Conservation (phyloP, 129 eudicot species). For the Deinandra increscens region DNA sequence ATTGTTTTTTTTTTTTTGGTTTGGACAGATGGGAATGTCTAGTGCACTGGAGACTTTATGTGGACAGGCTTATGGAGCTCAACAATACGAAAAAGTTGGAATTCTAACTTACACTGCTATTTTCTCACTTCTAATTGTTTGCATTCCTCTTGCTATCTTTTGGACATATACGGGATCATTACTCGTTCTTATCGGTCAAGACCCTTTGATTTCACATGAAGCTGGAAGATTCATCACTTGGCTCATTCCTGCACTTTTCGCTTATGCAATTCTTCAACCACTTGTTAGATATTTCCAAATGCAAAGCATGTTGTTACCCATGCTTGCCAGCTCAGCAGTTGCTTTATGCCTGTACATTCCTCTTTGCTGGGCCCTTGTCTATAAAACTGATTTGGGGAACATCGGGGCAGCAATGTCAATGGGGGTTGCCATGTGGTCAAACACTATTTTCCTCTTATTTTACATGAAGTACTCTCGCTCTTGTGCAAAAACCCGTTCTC, state of each 20-base stretch:
- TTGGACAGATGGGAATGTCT: constrained; percentile 65
- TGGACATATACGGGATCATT: constrained; percentile 53
- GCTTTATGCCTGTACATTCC: constrained; percentile 53
- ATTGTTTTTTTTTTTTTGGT: neutral
- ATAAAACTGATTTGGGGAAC: constrained; percentile 46
- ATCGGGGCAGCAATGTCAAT: constrained; percentile 65
- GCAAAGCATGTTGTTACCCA: constrained; percentile 65
- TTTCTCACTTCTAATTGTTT: constrained; percentile 49
- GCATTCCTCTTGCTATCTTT: constrained; percentile 59
- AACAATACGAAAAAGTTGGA: constrained; percentile 69
- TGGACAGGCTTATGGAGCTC: constrained; percentile 84
- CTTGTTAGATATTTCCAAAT: constrained; percentile 67
- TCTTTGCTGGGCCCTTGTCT: constrained; percentile 64
- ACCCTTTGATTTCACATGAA: constrained; percentile 57
- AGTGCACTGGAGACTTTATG: constrained; percentile 74
- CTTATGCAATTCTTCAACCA: constrained; percentile 60
- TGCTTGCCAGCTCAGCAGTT: constrained; percentile 51
- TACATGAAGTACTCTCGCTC: constrained; percentile 59
- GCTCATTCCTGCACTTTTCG: constrained; percentile 68
- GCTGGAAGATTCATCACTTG: constrained; percentile 55
- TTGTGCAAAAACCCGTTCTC: constrained; percentile 57
- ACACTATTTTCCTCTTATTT: constrained; percentile 41
- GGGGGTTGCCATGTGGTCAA: constrained; percentile 56
- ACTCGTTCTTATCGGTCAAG: constrained; percentile 60
- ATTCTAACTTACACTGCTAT: constrained; percentile 67